A percentile compares a stretch with the other conserved stretches of the same genome.
These are phyloP conservation scores for Jamesozyma lodderae DNA, from an alignment of 805 yeast genomes.

Conservation along the genomic window DNA sequence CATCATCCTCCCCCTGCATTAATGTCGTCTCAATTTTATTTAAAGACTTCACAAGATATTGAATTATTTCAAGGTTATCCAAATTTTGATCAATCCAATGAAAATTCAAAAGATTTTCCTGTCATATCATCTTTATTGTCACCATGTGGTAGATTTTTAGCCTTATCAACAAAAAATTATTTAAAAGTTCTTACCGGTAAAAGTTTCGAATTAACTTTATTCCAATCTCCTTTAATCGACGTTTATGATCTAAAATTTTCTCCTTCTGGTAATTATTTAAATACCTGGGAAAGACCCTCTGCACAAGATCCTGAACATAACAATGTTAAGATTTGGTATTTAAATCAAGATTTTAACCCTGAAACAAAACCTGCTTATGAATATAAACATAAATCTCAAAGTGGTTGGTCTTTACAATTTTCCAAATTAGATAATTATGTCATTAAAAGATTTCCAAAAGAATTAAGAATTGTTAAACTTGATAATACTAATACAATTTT, in stretches of 20 bases:
- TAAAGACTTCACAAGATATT: constrained; percentile 29
- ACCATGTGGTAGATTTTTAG: constrained; percentile 31
- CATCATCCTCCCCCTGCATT: not conserved
- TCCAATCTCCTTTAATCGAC: constrained; percentile 40
- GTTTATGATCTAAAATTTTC: constrained; percentile 79
- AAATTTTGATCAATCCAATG: constrained; percentile 19
- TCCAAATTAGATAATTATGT: constrained; percentile 30
- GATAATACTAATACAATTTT: constrained; percentile 35
- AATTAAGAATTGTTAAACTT: constrained; percentile 31
- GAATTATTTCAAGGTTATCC: constrained; percentile 31
- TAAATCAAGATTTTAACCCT: constrained; percentile 38
- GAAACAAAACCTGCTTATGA: constrained; percentile 28
- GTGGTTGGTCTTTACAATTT: constrained; percentile 57
- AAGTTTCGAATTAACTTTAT: constrained; percentile 15
- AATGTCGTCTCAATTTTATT: constrained; percentile 31
- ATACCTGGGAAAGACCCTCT: constrained; percentile 86
- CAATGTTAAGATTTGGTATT: constrained; percentile 70
- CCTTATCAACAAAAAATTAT: constrained; percentile 22
- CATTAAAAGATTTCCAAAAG: constrained; percentile 22
- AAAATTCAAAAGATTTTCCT: constrained; percentile 15
- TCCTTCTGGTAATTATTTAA: constrained; percentile 74
- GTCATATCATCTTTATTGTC: constrained; percentile 25
- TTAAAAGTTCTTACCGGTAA: constrained; percentile 25
- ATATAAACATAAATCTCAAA: constrained; percentile 73
- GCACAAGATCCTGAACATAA: constrained; percentile 62